phyloP scores from a whole-genome alignment of 305 asterid genomes.

The Coffea humblotiana region DNA sequence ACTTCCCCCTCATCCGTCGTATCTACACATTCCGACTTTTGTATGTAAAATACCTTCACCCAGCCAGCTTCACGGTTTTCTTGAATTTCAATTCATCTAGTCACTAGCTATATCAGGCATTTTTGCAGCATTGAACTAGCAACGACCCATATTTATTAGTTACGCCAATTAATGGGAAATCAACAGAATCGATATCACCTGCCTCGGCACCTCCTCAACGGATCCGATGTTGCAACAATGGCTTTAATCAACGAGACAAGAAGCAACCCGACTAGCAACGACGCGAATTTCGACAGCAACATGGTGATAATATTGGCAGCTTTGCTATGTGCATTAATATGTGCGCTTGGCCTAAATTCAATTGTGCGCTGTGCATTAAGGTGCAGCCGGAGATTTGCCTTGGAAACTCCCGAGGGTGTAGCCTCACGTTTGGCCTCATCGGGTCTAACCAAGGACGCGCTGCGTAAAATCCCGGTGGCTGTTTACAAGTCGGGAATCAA shows the following conservation, averaged over 20 bases:
- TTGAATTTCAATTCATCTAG: background rate
- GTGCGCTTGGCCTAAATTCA: constrained; percentile 40
- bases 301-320: constrained; percentile 50
- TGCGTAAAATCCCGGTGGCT: constrained; percentile 52
- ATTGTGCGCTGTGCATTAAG: constrained; percentile 37
- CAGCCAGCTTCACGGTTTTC: background rate
- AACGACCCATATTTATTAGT: too few relatives aligned
- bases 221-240: background rate
- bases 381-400: constrained; percentile 24
- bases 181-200: background rate
- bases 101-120: background rate
- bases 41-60: background rate
- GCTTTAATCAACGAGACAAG: constrained; percentile 7
- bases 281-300: constrained; percentile 38
- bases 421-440: constrained; percentile 19
- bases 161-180: constrained; percentile 3
- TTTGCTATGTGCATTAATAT: constrained; percentile 41
- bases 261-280: constrained; percentile 1
- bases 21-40: background rate
- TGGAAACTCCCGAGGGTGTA: constrained; percentile 3
- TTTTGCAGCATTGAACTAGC: too few relatives aligned
- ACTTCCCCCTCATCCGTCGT: background rate
- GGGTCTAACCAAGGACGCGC: constrained; percentile 44
- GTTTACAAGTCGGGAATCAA: constrained; percentile 38
- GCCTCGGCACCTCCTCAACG: constrained; percentile 11